Evolutionary conservation across 2,329 filamentous ascomycete genomes (phyloP).

Genomic region (Chaetomium sp.): DNA sequence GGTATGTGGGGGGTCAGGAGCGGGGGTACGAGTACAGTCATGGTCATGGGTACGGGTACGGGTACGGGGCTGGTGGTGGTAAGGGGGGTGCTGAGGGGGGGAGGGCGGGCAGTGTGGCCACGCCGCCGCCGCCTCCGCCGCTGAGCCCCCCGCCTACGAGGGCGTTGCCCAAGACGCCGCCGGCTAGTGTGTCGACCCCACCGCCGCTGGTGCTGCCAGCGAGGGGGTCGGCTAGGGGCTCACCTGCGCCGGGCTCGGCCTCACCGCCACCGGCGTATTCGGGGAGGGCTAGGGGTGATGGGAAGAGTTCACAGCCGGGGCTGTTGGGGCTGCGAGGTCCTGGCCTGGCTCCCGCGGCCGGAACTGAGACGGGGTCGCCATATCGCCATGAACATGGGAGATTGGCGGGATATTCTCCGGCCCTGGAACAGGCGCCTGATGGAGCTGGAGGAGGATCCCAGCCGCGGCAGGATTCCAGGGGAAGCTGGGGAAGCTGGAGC

Average conservation of each 20-base stretch:
- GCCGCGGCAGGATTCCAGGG: constrained; percentile 12
- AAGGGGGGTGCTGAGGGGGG: not conserved
- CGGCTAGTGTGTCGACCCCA: constrained; percentile 21
- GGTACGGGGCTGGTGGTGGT: not conserved
- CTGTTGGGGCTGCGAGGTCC: not conserved
- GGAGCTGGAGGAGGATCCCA: not conserved
- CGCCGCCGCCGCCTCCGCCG: constrained; percentile 36
- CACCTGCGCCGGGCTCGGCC: not conserved
- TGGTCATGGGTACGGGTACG: not conserved
- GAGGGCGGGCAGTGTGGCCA: not conserved
- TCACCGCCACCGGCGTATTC: not conserved
- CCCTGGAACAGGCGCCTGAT: not conserved
- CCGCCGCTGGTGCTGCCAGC: constrained; percentile 34
- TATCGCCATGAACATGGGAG: not conserved
- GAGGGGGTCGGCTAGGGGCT: not conserved
- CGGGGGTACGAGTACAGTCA: not conserved
- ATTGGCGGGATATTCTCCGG: not conserved
- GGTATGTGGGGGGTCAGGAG: not conserved
- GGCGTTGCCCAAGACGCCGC: constrained; percentile 44
- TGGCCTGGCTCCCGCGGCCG: not conserved
- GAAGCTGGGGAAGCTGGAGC: constrained; percentile 31
- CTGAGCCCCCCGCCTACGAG: constrained; percentile 49
- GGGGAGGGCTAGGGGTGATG: not conserved
- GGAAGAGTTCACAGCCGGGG: not conserved
- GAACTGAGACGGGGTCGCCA: not conserved